Evolutionary conservation across 805 yeast species (phyloP), one percentile per base, ranked within the genome.

Genomic region (Ogataea ganodermae): DNA sequence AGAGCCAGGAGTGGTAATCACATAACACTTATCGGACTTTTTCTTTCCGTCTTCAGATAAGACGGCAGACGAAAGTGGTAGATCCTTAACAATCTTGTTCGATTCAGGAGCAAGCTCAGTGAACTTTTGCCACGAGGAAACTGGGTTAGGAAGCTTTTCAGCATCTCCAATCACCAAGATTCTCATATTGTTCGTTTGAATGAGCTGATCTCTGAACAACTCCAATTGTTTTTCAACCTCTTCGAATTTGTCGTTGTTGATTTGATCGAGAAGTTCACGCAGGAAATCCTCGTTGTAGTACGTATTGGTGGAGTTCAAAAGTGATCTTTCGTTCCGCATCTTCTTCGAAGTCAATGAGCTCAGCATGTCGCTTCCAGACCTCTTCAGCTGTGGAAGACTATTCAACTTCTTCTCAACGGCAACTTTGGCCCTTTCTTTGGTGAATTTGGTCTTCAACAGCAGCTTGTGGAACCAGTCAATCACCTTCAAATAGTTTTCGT

Each of bases 1-100:
- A 0, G 95, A 83, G 0, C 94, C 90, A 4, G 97, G 91, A 1
- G 89, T 81, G 0, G 87, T 75, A 1, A 86, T 75, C 35, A 92
- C 70, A 50, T 68, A 73, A 0, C 94, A 92, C 35, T 75, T 73
- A 2, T 69, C 62, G 2, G 76, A 62, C 37, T 88, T 81, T 0
- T 60, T 48, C 17, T 59, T 50, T 32, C 96, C 96, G 3, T 77
- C 59, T 2, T 70, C 68, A 2, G 94, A 81, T 32, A 78, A 70
- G 35, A 78, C 78, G 5, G 75, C 69, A 41, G 69, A 65, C 3
- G 87, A 71, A 14, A 80, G 73, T 13, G 90, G 89, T 7, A 81
- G 59, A 4, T 71, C 61, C 9, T 44, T 33, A 16, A 52, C 36
- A 1, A 43, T 30, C 1, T 33, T 33, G 9, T 28, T 35, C 3